Evolutionary conservation across 345 rosid genomes (phyloP).

Genomic region (Eucalyptus cloeziana): DNA sequence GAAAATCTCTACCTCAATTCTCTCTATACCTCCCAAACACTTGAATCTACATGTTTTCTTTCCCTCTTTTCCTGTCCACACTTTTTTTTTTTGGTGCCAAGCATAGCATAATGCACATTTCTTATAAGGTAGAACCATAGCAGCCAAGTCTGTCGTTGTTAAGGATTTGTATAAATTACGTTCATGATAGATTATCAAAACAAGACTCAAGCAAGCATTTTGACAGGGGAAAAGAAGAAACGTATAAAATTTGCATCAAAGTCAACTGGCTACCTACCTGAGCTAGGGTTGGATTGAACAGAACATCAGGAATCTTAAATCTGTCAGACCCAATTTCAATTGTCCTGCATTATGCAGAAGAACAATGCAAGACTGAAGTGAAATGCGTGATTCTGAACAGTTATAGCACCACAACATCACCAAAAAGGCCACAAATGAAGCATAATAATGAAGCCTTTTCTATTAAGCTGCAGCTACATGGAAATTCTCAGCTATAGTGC

Average conservation of each 20-base stretch:
- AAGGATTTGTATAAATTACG: neutral
- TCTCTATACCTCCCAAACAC: neutral
- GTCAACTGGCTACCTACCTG: slow-evolving; percentile 38
- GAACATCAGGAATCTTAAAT: slow-evolving; percentile 93
- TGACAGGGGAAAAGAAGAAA: neutral
- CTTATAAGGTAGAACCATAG: neutral
- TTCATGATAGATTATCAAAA: neutral
- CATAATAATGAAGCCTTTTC: neutral
- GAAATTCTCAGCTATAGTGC: neutral
- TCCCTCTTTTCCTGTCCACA: neutral
- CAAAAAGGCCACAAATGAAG: neutral
- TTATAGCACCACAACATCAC: neutral
- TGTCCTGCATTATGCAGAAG: slow-evolving; percentile 36
- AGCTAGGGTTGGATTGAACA: slow-evolving; percentile 79
- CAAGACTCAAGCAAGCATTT: neutral
- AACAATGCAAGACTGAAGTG: neutral
- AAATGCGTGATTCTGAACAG: neutral
- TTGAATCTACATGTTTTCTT: neutral
- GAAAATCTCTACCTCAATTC: neutral
- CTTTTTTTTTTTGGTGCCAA: neutral
- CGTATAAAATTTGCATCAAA: neutral
- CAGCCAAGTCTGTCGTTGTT: neutral
- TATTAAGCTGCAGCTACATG: neutral
- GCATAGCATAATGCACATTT: neutral
- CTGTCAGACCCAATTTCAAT: slow-evolving; percentile 97